Evolutionary conservation across 1,139 yeast species (phyloP), one percentile per base, ranked within the genome.

Genomic region (Geotrichum siamense): DNA sequence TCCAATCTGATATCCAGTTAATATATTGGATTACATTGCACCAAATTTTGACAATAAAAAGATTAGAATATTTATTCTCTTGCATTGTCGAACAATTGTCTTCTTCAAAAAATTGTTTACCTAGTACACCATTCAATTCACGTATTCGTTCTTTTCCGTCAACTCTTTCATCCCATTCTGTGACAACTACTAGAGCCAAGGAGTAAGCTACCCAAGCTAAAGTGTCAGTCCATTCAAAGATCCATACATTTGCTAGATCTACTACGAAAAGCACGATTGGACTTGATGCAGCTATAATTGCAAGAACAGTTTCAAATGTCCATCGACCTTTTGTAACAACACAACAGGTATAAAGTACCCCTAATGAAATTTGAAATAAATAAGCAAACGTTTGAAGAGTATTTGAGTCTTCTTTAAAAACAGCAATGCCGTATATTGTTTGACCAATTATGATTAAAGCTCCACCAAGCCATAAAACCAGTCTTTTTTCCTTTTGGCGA

Each of bases 101-200:
- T 48, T 81, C 89, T 50, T 82, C 93, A 56, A 76, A 82, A 38
- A 82, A 75, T 29, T 80, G 76, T 51, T 93, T 66, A 1, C 95
- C 95, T 29, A 85, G 61, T 2, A 83, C 75, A 2, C 93, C 85
- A 47, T 78, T 80, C 37, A 78, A 76, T 54, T 83, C 91, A 46
- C 72, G 72, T 12, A 68, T 68, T 50, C 75, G 74, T 65, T 78
- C 78, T 26, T 79, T 63, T 10, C 72, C 64, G 45, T 74, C 73
- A 45, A 79, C 71, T 48, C 82, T 71, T 55, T 82, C 82, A 48
- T 82, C 74, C 93, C 94, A 85, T 62, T 82, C 94, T 91, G 93
- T 82, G 0, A 84, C 85, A 9, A 81, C 70, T 5, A 82, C 82
- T 38, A 84, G 82, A 29, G 85, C 75, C 16, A 81, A 68, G 12